These are phyloP conservation scores for Pelomyxa schiedti DNA, from an alignment of 78 protist species.

Conservation along the genomic window DNA sequence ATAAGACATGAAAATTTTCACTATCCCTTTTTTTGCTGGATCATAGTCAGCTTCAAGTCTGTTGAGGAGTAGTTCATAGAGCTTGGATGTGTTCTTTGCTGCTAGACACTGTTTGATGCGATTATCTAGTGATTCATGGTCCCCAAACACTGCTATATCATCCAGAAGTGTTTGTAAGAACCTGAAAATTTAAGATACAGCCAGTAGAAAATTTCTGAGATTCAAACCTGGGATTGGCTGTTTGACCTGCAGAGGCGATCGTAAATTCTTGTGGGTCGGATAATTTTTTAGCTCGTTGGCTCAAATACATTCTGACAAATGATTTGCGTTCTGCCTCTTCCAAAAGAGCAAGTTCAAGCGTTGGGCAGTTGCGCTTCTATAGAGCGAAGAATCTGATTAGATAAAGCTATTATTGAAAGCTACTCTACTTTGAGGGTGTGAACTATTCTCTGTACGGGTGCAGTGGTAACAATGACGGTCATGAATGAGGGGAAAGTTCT, in stretches of 20 bases:
- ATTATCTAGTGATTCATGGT: constrained; percentile 13
- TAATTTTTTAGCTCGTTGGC: constrained; percentile 29
- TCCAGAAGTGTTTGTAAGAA: constrained; percentile 41
- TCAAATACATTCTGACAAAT: constrained; percentile 39
- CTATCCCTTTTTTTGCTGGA: constrained; percentile 33
- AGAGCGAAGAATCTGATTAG: too few relatives aligned
- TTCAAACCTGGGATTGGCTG: constrained; percentile 43
- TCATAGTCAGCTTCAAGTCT: constrained; percentile 54
- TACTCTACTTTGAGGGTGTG: neutral
- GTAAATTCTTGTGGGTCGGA: constrained; percentile 34
- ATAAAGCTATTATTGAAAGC: too few relatives aligned
- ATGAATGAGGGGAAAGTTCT: constrained; percentile 15
- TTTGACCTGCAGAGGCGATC: constrained; percentile 17
- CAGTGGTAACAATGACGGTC: constrained; percentile 8
- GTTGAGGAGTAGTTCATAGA: constrained; percentile 38
- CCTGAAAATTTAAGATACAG: too few relatives aligned
- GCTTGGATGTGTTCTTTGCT: constrained; percentile 36
- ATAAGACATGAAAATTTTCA: constrained; percentile 25
- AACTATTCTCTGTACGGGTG: neutral
- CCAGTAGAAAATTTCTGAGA: too few relatives aligned
- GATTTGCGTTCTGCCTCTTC: constrained; percentile 30
- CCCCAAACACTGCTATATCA: constrained; percentile 46
- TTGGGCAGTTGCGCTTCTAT: constrained; percentile 7
- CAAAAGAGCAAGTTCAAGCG: neutral
- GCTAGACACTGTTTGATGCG: constrained; percentile 7